Evolutionary conservation across 1,284 basidiomycete genomes (phyloP).

Genomic region (Pascua sp.): DNA sequence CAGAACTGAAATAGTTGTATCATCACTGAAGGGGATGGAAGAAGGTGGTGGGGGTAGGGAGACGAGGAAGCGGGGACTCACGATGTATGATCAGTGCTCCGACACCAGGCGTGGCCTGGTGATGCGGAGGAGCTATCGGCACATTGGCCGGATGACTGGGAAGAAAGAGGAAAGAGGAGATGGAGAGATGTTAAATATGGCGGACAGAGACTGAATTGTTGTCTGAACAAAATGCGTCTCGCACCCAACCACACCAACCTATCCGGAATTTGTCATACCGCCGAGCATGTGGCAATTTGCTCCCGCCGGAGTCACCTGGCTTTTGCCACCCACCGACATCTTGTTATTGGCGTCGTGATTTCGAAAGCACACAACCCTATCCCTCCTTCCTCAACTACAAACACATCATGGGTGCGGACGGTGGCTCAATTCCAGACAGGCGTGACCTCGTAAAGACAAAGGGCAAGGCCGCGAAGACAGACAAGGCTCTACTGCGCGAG

Average conservation of each 20-base stretch:
- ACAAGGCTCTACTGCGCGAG: conserved; percentile 77
- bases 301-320: too few species aligned
- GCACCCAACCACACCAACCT: background rate
- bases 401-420: conserved; percentile 45
- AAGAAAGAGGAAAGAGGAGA: background rate
- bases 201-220: background rate
- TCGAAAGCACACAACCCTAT: background rate
- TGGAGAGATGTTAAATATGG: conserved; percentile 1
- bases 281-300: too few species aligned
- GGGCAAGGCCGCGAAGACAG: conserved; percentile 60
- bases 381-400: background rate
- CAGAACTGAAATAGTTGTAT: conserved; percentile 46
- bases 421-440: conserved; percentile 50
- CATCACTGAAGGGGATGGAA: conserved; percentile 31
- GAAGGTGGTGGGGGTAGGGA: background rate
- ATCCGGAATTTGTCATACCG: too few species aligned
- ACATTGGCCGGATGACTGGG: conserved; percentile 2
- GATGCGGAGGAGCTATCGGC: conserved; percentile 4
- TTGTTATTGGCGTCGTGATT: too few species aligned
- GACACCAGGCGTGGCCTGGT: conserved; percentile 18
- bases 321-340: too few species aligned
- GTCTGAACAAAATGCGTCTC: background rate
- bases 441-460: conserved; percentile 49
- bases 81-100: conserved; percentile 1
- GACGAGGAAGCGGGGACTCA: conserved; percentile 8